Percentiles rank a stretch among this genome's conserved stretches.
These are phyloP conservation scores for Phaeosphaeriaceae sp. DNA, from an alignment of 2,329 filamentous ascomycete species.

Conservation along the genomic window DNA sequence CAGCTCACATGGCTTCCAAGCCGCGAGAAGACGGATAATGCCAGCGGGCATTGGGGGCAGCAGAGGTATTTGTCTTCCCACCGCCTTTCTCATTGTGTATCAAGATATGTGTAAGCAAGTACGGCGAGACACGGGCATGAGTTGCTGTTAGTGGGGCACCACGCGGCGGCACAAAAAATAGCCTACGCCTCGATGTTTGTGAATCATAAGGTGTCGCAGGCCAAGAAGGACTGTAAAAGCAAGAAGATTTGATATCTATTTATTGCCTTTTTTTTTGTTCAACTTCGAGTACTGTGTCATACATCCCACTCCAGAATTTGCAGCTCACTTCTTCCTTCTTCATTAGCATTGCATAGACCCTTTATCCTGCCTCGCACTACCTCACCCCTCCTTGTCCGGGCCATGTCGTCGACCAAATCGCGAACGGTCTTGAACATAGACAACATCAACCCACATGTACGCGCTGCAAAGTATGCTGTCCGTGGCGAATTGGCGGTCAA, in stretches of 20 bases:
- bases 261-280: constrained; percentile 14
- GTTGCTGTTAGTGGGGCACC: constrained; percentile 34
- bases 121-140: constrained; percentile 21
- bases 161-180: constrained; percentile 35
- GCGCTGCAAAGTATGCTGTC: constrained; percentile 91
- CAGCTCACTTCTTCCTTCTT: constrained; percentile 16
- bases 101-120: neutral
- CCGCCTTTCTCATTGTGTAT: constrained; percentile 15
- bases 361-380: constrained; percentile 8
- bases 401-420: constrained; percentile 51
- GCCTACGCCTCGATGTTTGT: constrained; percentile 18
- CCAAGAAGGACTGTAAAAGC: too few species aligned
- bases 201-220: constrained; percentile 20
- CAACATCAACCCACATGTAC: constrained; percentile 92
- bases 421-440: constrained; percentile 68
- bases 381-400: constrained; percentile 21
- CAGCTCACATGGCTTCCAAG: constrained; percentile 22
- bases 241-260: constrained; percentile 7
- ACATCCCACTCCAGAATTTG: too few species aligned
- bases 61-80: constrained; percentile 37
- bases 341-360: constrained; percentile 13
- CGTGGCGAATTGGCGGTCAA: constrained; percentile 93
- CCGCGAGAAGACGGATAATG: constrained; percentile 11
- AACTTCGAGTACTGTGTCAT: constrained; percentile 6
- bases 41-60: constrained; percentile 19